Evolutionary conservation across 2,329 filamentous ascomycete genomes (phyloP).

Genomic region (Thielaviopsis musarum): DNA sequence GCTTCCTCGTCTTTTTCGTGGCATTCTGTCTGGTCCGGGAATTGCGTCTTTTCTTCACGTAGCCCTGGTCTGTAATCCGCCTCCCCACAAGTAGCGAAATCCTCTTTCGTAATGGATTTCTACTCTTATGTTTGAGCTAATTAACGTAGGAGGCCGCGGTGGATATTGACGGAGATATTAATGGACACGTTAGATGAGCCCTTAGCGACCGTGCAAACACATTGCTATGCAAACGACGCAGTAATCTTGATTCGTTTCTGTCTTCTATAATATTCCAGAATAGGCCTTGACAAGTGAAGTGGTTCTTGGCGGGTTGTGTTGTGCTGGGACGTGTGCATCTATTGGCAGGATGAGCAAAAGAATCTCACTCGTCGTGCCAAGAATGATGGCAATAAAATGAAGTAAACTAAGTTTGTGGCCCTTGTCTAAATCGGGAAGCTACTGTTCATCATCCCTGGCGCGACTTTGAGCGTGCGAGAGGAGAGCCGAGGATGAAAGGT

Average conservation of each 20-base stretch:
- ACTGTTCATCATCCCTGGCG: neutral
- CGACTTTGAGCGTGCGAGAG: neutral
- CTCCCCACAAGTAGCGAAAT: neutral
- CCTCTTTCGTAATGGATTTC: neutral
- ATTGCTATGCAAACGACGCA: too few relatives aligned
- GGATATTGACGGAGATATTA: too few relatives aligned
- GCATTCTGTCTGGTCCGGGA: neutral
- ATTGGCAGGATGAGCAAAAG: neutral
- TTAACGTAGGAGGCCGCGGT: neutral
- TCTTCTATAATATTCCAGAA: neutral
- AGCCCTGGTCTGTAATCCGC: neutral
- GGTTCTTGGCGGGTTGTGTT: neutral
- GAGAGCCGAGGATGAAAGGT: neutral
- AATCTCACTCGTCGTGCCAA: neutral
- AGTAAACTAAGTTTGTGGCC: neutral
- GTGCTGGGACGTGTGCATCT: neutral
- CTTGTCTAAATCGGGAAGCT: neutral
- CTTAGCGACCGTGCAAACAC: too few relatives aligned
- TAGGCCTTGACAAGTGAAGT: neutral
- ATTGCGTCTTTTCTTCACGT: neutral
- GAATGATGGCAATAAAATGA: neutral
- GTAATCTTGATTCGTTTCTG: neutral
- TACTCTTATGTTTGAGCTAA: neutral
- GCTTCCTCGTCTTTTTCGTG: neutral
- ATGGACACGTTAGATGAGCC: neutral